phyloP scores from a whole-genome alignment of 805 yeast genomes.

The Saturnispora saitoi region DNA sequence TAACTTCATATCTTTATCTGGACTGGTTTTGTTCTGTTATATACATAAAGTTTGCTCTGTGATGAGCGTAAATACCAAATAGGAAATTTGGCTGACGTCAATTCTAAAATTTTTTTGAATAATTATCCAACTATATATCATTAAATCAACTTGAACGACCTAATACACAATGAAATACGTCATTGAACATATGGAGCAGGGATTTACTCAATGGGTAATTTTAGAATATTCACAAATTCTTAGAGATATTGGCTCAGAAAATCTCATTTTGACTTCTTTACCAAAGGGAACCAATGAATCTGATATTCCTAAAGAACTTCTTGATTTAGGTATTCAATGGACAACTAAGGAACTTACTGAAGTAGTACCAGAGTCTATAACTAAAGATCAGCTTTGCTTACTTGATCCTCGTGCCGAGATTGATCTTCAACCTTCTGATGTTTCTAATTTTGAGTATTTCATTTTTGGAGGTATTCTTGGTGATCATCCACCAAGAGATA shows the following conservation, averaged over 20 bases:
- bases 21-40: too few species aligned
- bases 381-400: conserved; percentile 51
- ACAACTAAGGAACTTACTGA: conserved; percentile 64
- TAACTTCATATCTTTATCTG: too few species aligned
- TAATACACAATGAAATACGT: conserved; percentile 62
- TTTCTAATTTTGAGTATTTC: conserved; percentile 64
- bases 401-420: conserved; percentile 80
- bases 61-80: background rate
- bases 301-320: conserved; percentile 56
- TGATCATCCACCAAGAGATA: conserved; percentile 86
- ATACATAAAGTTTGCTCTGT: too few species aligned
- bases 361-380: conserved; percentile 22
- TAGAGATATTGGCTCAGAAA: conserved; percentile 70
- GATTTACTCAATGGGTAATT: conserved; percentile 92
- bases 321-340: conserved; percentile 66
- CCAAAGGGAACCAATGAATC: conserved; percentile 50
- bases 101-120: conserved; percentile 2
- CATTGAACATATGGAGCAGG: conserved; percentile 96
- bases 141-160: background rate
- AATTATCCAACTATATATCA: background rate
- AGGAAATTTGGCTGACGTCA: conserved; percentile 1
- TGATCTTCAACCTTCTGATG: conserved; percentile 69
- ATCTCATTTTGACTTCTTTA: conserved; percentile 68
- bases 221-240: conserved; percentile 80
- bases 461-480: conserved; percentile 96